Evolutionary conservation across 768 basidiomycete species (phyloP).

Genomic region (Boletus eberwhitei): DNA sequence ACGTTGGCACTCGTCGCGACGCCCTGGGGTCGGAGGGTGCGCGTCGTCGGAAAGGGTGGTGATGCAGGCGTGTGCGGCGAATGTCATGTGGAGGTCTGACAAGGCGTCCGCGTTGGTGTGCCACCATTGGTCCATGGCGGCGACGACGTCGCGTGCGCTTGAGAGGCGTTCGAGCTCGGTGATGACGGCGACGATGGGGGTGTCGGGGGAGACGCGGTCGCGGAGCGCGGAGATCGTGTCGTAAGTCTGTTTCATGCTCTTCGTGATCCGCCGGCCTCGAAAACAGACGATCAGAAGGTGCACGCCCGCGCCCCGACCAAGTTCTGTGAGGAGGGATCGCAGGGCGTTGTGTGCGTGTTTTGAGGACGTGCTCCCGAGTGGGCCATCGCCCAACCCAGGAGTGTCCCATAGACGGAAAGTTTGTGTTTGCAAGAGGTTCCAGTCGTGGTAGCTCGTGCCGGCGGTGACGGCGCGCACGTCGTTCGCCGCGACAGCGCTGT

Average conservation of each 20-base stretch:
- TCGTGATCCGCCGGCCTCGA: conserved; percentile 18
- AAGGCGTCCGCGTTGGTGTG: conserved; percentile 8
- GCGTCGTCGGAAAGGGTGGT: conserved; percentile 22
- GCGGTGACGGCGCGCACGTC: conserved; percentile 18
- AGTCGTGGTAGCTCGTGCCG: conserved; percentile 23
- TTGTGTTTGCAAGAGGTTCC: conserved; percentile 18
- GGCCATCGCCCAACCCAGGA: conserved; percentile 17
- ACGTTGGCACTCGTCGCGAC: conserved; percentile 22
- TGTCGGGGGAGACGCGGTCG: conserved; percentile 13
- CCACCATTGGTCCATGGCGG: conserved; percentile 25
- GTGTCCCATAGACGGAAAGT: conserved; percentile 28
- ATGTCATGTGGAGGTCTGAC: conserved; percentile 9
- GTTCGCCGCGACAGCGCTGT: conserved; percentile 15
- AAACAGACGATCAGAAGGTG: conserved; percentile 23
- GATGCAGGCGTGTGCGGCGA: conserved; percentile 22
- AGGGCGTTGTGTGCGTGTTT: conserved; percentile 18
- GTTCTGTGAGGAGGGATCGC: conserved; percentile 23
- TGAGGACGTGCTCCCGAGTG: conserved; percentile 4
- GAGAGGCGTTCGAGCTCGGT: conserved; percentile 19
- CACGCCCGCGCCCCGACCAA: conserved; percentile 11
- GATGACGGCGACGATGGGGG: conserved; percentile 18
- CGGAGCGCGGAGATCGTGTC: conserved; percentile 16
- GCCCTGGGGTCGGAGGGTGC: conserved; percentile 13
- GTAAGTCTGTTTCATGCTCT: conserved; percentile 20
- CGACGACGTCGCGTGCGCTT: conserved; percentile 2